Conservation (phyloP, 768 basidiomycete species). For the Trametes meyenii region DNA sequence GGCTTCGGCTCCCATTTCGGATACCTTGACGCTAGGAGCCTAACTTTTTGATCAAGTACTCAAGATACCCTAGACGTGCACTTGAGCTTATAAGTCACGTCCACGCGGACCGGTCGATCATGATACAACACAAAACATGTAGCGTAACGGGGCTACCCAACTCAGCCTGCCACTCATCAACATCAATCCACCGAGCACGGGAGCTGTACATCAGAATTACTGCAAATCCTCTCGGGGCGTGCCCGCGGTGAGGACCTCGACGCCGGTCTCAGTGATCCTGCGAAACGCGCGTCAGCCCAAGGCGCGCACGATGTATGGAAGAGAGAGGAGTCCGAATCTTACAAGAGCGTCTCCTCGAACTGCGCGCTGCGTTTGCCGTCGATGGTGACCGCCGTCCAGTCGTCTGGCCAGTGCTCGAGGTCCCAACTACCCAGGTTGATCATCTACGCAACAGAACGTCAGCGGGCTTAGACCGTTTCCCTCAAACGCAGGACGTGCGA, state of each 20-base stretch:
- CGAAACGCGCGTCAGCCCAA: not conserved
- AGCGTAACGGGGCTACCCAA: no score
- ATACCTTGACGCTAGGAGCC: no score
- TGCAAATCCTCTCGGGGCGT: constrained; percentile 36
- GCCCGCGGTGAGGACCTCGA: constrained; percentile 81
- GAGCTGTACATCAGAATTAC: not conserved
- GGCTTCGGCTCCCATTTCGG: no score
- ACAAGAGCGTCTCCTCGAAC: constrained; percentile 97
- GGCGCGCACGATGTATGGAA: no score
- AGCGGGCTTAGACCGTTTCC: no score
- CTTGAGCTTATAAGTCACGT: no score
- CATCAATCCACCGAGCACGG: not conserved
- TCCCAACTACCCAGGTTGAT: constrained; percentile 86
- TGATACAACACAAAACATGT: no score
- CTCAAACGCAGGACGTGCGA: constrained; percentile 5
- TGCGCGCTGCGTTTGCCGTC: constrained; percentile 94
- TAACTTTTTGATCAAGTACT: no score
- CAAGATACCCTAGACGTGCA: no score
- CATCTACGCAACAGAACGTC: constrained; percentile 59
- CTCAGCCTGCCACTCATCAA: not conserved
- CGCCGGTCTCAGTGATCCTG: constrained; percentile 90
- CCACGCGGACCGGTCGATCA: no score
- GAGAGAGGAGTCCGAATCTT: constrained; percentile 34
- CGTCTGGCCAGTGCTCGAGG: constrained; percentile 86
- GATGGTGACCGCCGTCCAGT: constrained; percentile 93